These are phyloP conservation scores for Pezicula neosporulosa DNA, from an alignment of 2,329 filamentous ascomycete species.

Conservation along the genomic window DNA sequence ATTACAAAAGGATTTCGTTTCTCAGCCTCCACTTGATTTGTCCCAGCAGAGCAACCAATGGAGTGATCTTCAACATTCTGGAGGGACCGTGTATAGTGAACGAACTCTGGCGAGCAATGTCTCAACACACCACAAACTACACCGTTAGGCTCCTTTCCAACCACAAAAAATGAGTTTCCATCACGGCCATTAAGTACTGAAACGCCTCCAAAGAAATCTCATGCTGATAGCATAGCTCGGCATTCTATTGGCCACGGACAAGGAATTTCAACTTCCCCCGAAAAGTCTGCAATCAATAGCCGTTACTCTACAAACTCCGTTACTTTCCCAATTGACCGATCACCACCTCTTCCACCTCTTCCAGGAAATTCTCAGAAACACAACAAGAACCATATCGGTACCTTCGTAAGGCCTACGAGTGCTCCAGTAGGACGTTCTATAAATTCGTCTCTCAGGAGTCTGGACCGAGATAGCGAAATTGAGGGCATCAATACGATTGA, in stretches of 20 bases:
- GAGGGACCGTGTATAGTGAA: slow-evolving; percentile 16
- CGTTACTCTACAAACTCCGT: no score
- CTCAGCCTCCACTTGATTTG: slow-evolving; percentile 7
- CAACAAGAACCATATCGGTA: no score
- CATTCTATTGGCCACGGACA: no score
- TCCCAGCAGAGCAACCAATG: slow-evolving; percentile 7
- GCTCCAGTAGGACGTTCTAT: background rate
- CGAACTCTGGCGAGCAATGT: slow-evolving; percentile 9
- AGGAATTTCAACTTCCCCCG: no score
- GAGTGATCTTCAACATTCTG: slow-evolving; percentile 15
- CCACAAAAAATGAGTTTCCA: slow-evolving; percentile 10
- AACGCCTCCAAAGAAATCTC: background rate
- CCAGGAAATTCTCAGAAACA: no score
- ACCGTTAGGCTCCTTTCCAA: background rate
- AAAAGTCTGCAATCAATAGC: no score
- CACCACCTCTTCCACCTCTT: no score
- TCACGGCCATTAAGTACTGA: slow-evolving; percentile 13
- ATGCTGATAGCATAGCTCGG: no score
- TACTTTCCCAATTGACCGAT: no score
- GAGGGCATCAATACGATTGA: background rate
- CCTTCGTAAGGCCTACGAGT: no score
- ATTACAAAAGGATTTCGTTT: slow-evolving; percentile 8
- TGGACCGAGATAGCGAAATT: background rate
- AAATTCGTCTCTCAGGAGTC: background rate
- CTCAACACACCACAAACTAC: slow-evolving; percentile 16